phyloP scores from a whole-genome alignment of 129 eudicot species.

The Mikania micrantha region DNA sequence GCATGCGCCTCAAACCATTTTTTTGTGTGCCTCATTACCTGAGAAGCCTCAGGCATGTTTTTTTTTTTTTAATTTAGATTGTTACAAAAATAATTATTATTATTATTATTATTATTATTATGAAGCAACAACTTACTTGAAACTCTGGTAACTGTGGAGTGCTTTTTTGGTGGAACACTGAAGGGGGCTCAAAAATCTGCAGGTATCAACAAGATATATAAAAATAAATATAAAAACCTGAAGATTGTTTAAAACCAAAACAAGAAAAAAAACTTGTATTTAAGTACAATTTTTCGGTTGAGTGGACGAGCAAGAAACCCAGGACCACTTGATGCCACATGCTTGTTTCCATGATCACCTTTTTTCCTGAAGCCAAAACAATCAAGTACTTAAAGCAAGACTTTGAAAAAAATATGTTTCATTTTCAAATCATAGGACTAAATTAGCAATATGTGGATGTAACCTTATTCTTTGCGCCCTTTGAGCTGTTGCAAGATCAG shows the following conservation, averaged over 20 bases:
- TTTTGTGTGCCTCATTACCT: too few relatives aligned
- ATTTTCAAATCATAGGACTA: not conserved
- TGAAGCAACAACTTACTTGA: slow-evolving; percentile 38
- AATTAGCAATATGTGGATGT: not conserved
- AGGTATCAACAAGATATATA: slow-evolving; percentile 6
- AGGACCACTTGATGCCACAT: slow-evolving; percentile 33
- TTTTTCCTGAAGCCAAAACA: slow-evolving; percentile 46
- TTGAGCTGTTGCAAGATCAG: slow-evolving; percentile 76
- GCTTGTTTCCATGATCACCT: slow-evolving; percentile 33
- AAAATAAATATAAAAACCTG: not conserved
- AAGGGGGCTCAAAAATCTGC: slow-evolving; percentile 82
- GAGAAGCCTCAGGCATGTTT: not conserved
- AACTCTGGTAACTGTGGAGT: slow-evolving; percentile 58
- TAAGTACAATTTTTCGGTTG: slow-evolving; percentile 67
- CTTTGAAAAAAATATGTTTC: not conserved
- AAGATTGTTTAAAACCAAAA: not conserved
- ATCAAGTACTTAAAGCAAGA: not conserved
- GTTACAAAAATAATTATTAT: too few relatives aligned
- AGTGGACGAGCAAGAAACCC: slow-evolving; percentile 82
- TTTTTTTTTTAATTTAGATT: too few relatives aligned
- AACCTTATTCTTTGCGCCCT: slow-evolving; percentile 83
- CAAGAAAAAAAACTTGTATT: not conserved
- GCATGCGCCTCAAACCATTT: too few relatives aligned
- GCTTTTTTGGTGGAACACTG: slow-evolving; percentile 51
- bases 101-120: too few relatives aligned